phyloP scores from a whole-genome alignment of 1,139 yeast genomes.

The Geotrichum histeridarum region DNA sequence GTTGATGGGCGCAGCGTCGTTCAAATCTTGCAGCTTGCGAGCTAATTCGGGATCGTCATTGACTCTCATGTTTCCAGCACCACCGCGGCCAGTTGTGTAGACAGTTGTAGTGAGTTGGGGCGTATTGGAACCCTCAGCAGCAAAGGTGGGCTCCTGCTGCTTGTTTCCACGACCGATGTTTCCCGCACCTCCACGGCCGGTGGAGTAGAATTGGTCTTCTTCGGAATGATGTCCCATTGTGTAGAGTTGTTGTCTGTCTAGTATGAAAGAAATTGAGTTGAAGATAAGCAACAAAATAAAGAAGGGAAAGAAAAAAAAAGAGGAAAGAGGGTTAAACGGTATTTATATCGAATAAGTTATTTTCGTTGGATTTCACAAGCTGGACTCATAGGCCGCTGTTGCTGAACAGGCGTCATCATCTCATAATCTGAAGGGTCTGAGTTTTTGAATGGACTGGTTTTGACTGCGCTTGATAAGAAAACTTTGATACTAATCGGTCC shows the following conservation, averaged over 20 bases:
- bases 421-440: neutral
- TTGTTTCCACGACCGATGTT: conserved; percentile 50
- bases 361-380: neutral
- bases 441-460: no score
- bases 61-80: conserved; percentile 67
- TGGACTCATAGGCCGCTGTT: neutral
- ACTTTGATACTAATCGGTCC: neutral
- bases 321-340: neutral
- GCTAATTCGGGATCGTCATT: conserved; percentile 59
- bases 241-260: neutral
- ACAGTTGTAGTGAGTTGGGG: conserved; percentile 54
- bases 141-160: conserved; percentile 48
- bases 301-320: neutral
- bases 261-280: neutral
- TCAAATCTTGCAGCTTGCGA: conserved; percentile 68
- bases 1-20: conserved; percentile 33
- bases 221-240: neutral
- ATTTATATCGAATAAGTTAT: neutral
- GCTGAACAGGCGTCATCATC: neutral
- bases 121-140: conserved; percentile 42
- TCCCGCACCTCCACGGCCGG: conserved; percentile 82
- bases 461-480: neutral
- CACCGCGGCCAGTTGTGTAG: conserved; percentile 76
- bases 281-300: neutral
- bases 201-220: conserved; percentile 38